These are phyloP conservation scores for Madurella mycetomatis DNA, from an alignment of 2,329 filamentous ascomycete species.

Conservation along the genomic window DNA sequence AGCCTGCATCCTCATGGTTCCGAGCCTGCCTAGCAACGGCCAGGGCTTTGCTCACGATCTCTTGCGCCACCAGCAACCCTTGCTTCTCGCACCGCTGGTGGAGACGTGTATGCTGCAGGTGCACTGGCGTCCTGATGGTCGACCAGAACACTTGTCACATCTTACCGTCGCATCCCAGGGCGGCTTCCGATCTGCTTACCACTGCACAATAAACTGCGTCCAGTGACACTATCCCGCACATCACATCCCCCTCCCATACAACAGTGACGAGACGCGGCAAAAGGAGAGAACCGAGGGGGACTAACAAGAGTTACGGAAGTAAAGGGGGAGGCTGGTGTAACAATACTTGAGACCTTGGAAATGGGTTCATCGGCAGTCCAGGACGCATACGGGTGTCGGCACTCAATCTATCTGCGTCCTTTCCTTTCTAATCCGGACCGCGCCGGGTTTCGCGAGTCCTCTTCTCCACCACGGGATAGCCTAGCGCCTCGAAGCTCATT, in stretches of 20 bases:
- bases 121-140: background rate
- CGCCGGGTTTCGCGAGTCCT: no score
- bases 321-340: conserved; percentile 15
- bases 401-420: conserved; percentile 1
- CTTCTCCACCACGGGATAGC: no score
- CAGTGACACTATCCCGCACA: no score
- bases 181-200: conserved; percentile 5
- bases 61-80: conserved; percentile 5
- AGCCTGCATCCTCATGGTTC: no score
- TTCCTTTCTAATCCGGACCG: background rate
- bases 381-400: conserved; percentile 1
- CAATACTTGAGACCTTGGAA: conserved; percentile 9
- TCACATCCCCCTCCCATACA: no score
- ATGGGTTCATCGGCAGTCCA: conserved; percentile 7
- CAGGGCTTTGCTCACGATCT: background rate
- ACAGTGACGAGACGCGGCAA: no score
- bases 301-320: background rate
- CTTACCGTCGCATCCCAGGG: conserved; percentile 2
- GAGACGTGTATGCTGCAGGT: no score
- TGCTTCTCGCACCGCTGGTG: background rate
- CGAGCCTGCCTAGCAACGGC: no score
- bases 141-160: conserved; percentile 1
- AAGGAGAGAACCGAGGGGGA: no score
- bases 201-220: no score
- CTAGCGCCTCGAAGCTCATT: no score